Conservation (phyloP, 2,329 filamentous ascomycete species). For the Fusarium goolgardi region DNA sequence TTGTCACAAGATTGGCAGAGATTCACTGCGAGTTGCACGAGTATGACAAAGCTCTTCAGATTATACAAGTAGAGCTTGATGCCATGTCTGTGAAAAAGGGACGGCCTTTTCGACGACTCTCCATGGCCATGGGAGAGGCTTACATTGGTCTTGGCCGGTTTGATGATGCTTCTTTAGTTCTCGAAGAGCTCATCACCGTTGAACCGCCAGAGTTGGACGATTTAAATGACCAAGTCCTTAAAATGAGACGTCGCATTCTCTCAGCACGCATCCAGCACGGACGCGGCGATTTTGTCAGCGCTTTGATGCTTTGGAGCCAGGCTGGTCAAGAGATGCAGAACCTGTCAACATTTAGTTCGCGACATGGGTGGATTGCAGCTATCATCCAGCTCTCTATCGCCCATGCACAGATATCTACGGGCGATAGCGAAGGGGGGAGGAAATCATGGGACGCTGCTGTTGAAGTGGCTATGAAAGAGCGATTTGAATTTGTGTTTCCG, state of each 20-base stretch:
- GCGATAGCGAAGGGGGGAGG: conserved; percentile 23
- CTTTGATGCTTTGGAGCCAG: conserved; percentile 39
- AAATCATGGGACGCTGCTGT: conserved; percentile 45
- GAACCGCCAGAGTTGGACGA: conserved; percentile 47
- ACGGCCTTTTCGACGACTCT: conserved; percentile 42
- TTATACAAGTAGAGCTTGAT: conserved; percentile 43
- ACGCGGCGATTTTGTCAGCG: conserved; percentile 19
- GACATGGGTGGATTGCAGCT: conserved; percentile 44
- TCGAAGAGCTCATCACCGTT: conserved; percentile 24
- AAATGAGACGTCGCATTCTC: conserved; percentile 47
- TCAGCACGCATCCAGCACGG: conserved; percentile 44
- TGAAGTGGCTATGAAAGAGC: conserved; percentile 42
- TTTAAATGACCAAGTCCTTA: conserved; percentile 49
- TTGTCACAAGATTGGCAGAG: conserved; percentile 47
- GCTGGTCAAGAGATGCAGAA: conserved; percentile 35
- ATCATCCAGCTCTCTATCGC: conserved; percentile 48
- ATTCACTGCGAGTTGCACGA: conserved; percentile 49
- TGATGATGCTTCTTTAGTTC: conserved; percentile 16
- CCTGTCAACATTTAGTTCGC: conserved; percentile 39
- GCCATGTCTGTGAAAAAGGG: conserved; percentile 31
- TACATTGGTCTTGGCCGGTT: conserved; percentile 40
- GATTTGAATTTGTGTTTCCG: conserved; percentile 50
- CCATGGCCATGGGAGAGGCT: conserved; percentile 44
- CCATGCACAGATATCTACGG: conserved; percentile 44
- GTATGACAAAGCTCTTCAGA: conserved; percentile 33